Evolutionary conservation across 805 yeast species (phyloP), one percentile per base, ranked within the genome.

Genomic region (Blastobotrys americana): DNA sequence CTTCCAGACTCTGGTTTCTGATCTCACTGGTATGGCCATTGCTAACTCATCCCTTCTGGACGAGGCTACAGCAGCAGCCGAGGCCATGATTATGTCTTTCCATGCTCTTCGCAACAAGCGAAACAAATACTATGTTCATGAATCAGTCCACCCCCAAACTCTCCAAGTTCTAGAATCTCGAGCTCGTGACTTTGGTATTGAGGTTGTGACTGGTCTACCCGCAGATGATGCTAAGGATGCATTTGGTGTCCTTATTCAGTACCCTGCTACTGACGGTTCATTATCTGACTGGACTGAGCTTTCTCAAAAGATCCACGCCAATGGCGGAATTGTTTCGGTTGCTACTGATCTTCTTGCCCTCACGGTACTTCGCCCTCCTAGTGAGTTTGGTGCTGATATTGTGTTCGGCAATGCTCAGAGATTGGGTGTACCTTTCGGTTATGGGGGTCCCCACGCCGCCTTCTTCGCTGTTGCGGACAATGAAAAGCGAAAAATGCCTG

Each of bases 401-500:
- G 96, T 83, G 1, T 70, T 93, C 37, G 98, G 98, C 39, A 78
- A 88, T 5, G 76, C 97, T 3, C 98, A 93, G 72, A 75, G 98
- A 64, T 87, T 93, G 56, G 98, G 98, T 58, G 97, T 90, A 34
- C 97, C 98, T 44, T 77, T 90, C 70, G 98, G 97, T 4, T 93
- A 80, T 61, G 98, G 98, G 59, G 98, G 98, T 17, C 98, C 98
- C 3, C 98, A 93, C 64, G 97, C 98, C 39, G 98, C 96, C 0
- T 93, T 86, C 68, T 89, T 93, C 56, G 86, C 97, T 5, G 95
- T 90, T 34, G 73, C 78, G n/a, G 77, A 80, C 48, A 74, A 78
- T 45, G 73, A 83, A 55, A 85, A 86, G 60, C 78, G 98, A 61
- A 93, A 89, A 66, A 87, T 93, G 64, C 98, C 98, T 2, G 98